Percentiles rank a stretch among this genome's conserved stretches.
Conservation (phyloP, 352 stramenopile genomes). For the Phytophthora pini region DNA sequence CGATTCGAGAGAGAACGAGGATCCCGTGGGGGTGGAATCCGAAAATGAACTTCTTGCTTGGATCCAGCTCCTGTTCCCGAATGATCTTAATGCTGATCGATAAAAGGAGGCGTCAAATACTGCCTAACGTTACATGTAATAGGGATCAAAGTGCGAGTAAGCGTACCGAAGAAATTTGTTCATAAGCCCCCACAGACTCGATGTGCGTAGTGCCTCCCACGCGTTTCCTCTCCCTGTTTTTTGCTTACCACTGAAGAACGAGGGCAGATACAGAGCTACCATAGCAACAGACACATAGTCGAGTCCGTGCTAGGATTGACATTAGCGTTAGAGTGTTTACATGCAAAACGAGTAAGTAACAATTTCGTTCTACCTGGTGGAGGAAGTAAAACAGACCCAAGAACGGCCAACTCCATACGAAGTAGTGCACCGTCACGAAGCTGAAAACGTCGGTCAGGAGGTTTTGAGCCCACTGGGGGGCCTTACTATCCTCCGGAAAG, state of each 20-base stretch:
- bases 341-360: not conserved
- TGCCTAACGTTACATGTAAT: too few species aligned
- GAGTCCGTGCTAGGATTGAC: slow-evolving; percentile 13
- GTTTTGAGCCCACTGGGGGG: slow-evolving; percentile 19
- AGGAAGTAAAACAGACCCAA: slow-evolving; percentile 14
- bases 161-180: slow-evolving; percentile 36
- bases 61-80: not conserved
- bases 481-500: slow-evolving; percentile 6
- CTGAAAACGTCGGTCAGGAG: slow-evolving; percentile 26
- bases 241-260: slow-evolving; percentile 45
- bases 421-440: slow-evolving; percentile 50
- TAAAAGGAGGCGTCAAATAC: not conserved
- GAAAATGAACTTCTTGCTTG: not conserved
- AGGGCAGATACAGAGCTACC: slow-evolving; percentile 43
- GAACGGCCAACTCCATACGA: slow-evolving; percentile 25
- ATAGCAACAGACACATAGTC: slow-evolving; percentile 38
- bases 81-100: not conserved
- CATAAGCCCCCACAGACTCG: slow-evolving; percentile 36
- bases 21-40: not conserved
- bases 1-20: not conserved
- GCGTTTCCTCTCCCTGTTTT: slow-evolving; percentile 32
- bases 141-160: not conserved
- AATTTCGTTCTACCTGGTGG: not conserved
- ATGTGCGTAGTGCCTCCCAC: slow-evolving; percentile 40
- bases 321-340: not conserved